Evolutionary conservation across 192 early-diverging fungal genomes (phyloP), one percentile per base, ranked within the genome.

Genomic region (Gonapodya prolifera): DNA sequence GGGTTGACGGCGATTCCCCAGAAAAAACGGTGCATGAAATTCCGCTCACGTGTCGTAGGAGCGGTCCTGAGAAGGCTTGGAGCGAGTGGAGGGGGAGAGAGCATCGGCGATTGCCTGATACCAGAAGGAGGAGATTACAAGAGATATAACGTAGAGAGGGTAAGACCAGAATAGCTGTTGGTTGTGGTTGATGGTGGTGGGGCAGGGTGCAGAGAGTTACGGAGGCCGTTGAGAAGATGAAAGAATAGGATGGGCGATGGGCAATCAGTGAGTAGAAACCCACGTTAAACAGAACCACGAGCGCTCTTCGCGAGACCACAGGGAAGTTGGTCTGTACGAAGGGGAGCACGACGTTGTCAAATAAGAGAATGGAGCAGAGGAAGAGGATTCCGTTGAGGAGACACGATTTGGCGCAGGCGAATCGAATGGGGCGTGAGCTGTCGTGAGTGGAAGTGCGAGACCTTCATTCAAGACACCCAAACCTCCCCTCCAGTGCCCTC

Each of bases 51-150:
- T 61, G 23, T 61, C 45, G 45, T 61, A 61, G 23, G 8, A 16
- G 45, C 45, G 45, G 8, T 61, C 45, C 45, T 8, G 45, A 61
- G 8, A 23, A 61, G 45, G 45, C 23, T 61, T 61, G 8, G 8
- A 8, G 8, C 45, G 8, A 61, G 8, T 61, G 45, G 23, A 23
- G 8, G 8, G 35, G 80, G 81, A 87, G 45, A 82, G 80, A 16
- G 85, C 75, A 34, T 86, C 82, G 0, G 89, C 89, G 70, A 90
- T 90, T 33, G 80, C 75, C 76, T 89, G 85, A 76, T 88, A 91
- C 86, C 85, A 88, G 2, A 83, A 79, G 23, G 84, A 34, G 74
- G 86, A 89, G 34, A 89, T 75, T 1, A 87, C 75, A 69, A 89
- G 84, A 71, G 84, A 85, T 16, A 86, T 70, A 16, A 80, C 33